These are phyloP conservation scores for Corylus americana DNA, from an alignment of 306 rosid genomes.

Conservation along the genomic window DNA sequence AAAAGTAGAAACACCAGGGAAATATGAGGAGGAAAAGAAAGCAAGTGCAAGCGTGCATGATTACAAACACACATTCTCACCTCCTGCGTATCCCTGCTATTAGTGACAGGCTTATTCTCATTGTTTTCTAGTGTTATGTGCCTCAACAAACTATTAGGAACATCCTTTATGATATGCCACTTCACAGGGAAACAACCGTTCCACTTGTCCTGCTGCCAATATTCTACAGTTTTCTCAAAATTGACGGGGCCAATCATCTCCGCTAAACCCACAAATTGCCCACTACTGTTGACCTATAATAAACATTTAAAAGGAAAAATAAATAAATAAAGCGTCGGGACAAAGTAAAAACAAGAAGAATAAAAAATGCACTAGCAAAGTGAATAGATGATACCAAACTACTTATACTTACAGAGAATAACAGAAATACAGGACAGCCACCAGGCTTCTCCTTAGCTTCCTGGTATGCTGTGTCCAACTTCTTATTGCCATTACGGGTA, in stretches of 20 bases:
- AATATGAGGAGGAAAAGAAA: background rate
- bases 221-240: conserved; percentile 39
- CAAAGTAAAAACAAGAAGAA: conserved; percentile 1
- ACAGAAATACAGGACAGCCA: conserved; percentile 51
- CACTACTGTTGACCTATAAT: conserved; percentile 52
- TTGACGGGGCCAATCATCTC: conserved; percentile 57
- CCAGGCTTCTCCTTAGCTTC: conserved; percentile 48
- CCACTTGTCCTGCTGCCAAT: conserved; percentile 67
- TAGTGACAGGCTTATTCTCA: conserved; percentile 56
- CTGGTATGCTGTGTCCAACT: conserved; percentile 42
- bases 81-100: conserved; percentile 64
- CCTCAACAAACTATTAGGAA: conserved; percentile 44
- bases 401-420: conserved; percentile 45
- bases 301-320: background rate
- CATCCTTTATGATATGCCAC: conserved; percentile 59
- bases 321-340: background rate
- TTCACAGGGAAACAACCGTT: conserved; percentile 56
- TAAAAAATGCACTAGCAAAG: background rate
- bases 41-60: background rate
- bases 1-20: background rate
- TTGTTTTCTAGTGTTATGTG: conserved; percentile 59
- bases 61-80: conserved; percentile 21
- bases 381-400: background rate
- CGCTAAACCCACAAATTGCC: conserved; percentile 59
- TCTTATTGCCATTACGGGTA: conserved; percentile 53